Evolutionary conservation across 1,284 basidiomycete genomes (phyloP).

Genomic region (Erythrobasidium hasegawianum): DNA sequence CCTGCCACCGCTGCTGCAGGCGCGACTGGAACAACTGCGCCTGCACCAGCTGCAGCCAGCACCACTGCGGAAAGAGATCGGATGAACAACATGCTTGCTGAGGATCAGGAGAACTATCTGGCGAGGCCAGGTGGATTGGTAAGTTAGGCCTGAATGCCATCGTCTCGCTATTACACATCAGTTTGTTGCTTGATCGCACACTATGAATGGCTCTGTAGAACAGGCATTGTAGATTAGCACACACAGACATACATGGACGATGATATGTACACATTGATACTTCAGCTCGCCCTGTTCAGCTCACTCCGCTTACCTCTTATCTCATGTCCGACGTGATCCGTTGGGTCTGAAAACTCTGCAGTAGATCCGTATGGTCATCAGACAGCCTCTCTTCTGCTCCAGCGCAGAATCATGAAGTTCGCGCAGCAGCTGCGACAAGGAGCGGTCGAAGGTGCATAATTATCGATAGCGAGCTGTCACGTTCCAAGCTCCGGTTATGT

Average conservation of each 20-base stretch:
- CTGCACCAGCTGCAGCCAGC: conserved; percentile 46
- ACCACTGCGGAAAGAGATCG: conserved; percentile 50
- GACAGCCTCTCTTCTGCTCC: background rate
- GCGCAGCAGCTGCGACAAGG: conserved; percentile 32
- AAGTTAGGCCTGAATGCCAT: background rate
- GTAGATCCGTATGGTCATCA: too few species aligned
- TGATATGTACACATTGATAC: too few species aligned
- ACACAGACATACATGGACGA: too few species aligned
- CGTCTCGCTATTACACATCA: too few species aligned
- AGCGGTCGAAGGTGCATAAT: conserved; percentile 29
- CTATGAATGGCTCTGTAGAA: too few species aligned
- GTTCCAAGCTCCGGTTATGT: background rate
- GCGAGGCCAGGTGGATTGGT: background rate
- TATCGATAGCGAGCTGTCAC: background rate
- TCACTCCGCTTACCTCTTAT: too few species aligned
- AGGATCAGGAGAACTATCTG: conserved; percentile 42
- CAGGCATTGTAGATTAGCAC: too few species aligned
- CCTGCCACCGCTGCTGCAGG: conserved; percentile 39
- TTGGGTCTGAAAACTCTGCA: too few species aligned
- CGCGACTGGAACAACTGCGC: conserved; percentile 38
- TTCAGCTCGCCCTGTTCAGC: too few species aligned
- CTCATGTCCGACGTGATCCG: too few species aligned
- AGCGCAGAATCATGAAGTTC: conserved; percentile 30
- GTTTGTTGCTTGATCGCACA: too few species aligned
- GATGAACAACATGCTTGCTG: conserved; percentile 44